Conservation (phyloP, 768 basidiomycete genomes). For the Tephrocybe sp. region DNA sequence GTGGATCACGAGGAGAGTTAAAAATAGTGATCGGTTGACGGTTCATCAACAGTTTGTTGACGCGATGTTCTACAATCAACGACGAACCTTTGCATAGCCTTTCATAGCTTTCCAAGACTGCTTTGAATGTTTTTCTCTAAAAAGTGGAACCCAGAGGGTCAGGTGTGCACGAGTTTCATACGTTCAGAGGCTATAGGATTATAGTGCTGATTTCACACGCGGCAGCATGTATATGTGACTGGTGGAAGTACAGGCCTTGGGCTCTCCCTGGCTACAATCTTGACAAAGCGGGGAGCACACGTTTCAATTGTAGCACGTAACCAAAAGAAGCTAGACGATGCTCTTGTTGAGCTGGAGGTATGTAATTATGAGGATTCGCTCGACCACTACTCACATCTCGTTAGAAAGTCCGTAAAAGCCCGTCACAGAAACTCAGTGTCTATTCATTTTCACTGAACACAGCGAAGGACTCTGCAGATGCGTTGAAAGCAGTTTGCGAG, state of each 20-base stretch:
- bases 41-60: too few relatives aligned
- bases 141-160: constrained; percentile 51
- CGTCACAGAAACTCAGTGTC: constrained; percentile 58
- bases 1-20: too few relatives aligned
- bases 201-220: not conserved
- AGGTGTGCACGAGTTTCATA: constrained; percentile 27
- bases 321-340: constrained; percentile 58
- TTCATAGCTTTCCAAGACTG: too few relatives aligned
- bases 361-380: constrained; percentile 14
- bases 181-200: not conserved
- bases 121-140: constrained; percentile 25
- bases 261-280: constrained; percentile 64
- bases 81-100: too few relatives aligned
- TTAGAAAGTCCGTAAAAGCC: constrained; percentile 53
- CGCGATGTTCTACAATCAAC: too few relatives aligned
- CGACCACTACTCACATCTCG: too few relatives aligned
- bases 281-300: constrained; percentile 71
- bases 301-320: constrained; percentile 86
- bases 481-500: constrained; percentile 58
- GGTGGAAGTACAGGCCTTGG: constrained; percentile 86
- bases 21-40: too few relatives aligned
- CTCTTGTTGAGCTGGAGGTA: constrained; percentile 67
- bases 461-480: constrained; percentile 50
- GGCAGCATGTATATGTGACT: constrained; percentile 81
- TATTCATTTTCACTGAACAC: constrained; percentile 67